Base-by-base conservation (phyloP, 1,139 yeast genomes). In the Nakaseomyces sp. region DNA sequence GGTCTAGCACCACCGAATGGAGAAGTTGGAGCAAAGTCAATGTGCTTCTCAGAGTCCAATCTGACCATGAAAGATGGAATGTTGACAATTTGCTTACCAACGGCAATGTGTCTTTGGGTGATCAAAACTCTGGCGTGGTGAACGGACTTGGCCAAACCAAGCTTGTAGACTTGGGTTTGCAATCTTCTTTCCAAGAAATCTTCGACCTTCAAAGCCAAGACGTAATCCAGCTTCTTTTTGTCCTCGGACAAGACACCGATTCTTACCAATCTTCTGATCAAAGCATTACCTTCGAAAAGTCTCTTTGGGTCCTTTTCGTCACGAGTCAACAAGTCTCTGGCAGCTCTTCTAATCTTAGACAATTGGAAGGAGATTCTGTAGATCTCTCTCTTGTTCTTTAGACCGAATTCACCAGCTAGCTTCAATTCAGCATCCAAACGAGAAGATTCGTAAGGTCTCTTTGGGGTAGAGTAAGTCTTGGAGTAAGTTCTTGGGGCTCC, bases 1-100 rank as follows among this genome's bases (percentile, higher is more conserved):
- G 98, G 93, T 79, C 98, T 91, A 65, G 96, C 98, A 78, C 98
- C 98, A 72, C 98, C 98, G 87, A 86, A 91, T 74, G 99, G 98
- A 61, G 98, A 91, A 73, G 86, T 87, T 71, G 89, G 83, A 67
- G 98, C 95, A 65, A 91, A 91, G 81, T 91, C 98, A 76, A 91
- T 88, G 88, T 93, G 98, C 86, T 91, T 91, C 78, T 91, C 98
- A 62, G 98, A 89, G 77, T 91, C 99, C 73, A 91, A 84, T 81
- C 99, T 94, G 59, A 91, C 99, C 81, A 89, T 85, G 91, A 91
- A 91, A 58, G 97, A 89, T 74, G 99, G 97, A 62, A 91, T 85
- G 78, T 82, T 85, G 73, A 91, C 99, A 64, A 88, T 80, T 79
- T 91, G 99, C 85, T 91, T 91, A 77, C 99, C 99, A 72, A 91